Evolutionary conservation across 208 protist genomes (phyloP).

Genomic region (Acanthamoeba triangularis): DNA sequence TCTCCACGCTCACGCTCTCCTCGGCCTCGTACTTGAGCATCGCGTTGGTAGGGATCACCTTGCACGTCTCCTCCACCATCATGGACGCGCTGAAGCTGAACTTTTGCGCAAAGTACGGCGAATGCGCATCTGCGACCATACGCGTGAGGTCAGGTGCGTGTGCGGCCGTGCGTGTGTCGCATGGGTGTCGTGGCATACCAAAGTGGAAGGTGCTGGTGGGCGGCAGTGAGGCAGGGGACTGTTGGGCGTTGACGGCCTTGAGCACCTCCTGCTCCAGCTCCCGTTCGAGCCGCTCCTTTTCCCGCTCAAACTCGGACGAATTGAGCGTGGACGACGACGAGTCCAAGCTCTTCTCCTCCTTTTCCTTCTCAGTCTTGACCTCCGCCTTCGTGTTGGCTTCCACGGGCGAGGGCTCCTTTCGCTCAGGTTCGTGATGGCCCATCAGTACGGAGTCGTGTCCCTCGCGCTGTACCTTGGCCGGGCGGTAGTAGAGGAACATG

Average conservation of each 20-base stretch:
- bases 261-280: constrained; percentile 2
- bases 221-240: not conserved
- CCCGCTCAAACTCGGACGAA: not conserved
- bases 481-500: constrained; percentile 21
- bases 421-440: not conserved
- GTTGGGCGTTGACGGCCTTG: not conserved
- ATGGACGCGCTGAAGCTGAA: not conserved
- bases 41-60: not conserved
- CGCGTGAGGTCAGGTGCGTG: not conserved
- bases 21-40: constrained; percentile 16
- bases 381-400: not conserved
- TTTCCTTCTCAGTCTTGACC: not conserved
- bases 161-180: not conserved
- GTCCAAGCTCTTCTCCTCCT: not conserved
- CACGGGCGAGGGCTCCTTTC: not conserved
- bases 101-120: not conserved
- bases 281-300: constrained; percentile 23
- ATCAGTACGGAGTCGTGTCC: not conserved
- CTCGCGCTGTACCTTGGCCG: not conserved
- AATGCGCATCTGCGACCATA: not conserved
- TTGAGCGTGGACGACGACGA: not conserved
- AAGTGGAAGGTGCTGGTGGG: constrained; percentile 26
- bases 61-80: constrained; percentile 5
- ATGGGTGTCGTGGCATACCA: not conserved
- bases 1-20: constrained; percentile 39